Percentiles rank a stretch among this genome's conserved stretches.
phyloP scores from a whole-genome alignment of 2,329 filamentous ascomycete genomes.

The Cercospora janseana region DNA sequence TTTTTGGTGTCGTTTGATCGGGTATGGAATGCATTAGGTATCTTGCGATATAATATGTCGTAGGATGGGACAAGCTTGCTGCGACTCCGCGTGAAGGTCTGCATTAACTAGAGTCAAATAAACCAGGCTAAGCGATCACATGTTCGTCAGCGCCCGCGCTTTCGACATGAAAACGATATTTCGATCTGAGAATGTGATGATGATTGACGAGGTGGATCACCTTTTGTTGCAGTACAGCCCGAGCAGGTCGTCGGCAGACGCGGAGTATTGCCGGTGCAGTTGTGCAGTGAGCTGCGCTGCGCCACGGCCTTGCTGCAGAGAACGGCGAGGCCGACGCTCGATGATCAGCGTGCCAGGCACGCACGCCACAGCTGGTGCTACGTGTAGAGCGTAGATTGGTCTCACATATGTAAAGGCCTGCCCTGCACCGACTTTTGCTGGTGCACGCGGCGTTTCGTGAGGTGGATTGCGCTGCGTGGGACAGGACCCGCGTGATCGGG shows the following conservation, averaged over 20 bases:
- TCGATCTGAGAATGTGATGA: neutral
- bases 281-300: constrained; percentile 5
- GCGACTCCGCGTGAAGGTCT: neutral
- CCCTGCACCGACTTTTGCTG: neutral
- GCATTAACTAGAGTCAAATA: neutral
- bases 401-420: constrained; percentile 7
- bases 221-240: constrained; percentile 2
- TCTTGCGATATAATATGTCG: neutral
- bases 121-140: neutral
- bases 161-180: neutral
- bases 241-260: constrained; percentile 1
- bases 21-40: neutral
- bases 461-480: neutral
- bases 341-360: neutral
- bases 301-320: neutral
- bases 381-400: constrained; percentile 11
- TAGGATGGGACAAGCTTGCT: neutral
- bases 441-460: neutral
- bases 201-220: neutral
- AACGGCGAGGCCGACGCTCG: constrained; percentile 3
- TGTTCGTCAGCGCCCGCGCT: constrained; percentile 10
- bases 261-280: too few relatives aligned
- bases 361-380: constrained; percentile 11
- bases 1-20: neutral
- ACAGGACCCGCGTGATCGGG: neutral